These are phyloP conservation scores for Pharnaceum exiguum DNA, from an alignment of 148 eudicot genomes.

Conservation along the genomic window DNA sequence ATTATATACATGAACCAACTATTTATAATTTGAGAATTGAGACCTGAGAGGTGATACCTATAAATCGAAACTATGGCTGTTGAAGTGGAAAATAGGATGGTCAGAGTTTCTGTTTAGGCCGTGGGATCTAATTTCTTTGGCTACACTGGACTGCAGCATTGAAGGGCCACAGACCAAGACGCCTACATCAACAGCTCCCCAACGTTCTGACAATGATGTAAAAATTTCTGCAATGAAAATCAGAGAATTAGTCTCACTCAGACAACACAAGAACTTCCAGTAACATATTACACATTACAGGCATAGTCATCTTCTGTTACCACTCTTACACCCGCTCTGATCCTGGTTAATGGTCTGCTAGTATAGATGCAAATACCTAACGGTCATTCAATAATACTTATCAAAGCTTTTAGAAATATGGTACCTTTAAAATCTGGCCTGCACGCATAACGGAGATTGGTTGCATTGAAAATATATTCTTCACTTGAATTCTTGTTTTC, in stretches of 20 bases:
- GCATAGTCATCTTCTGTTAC: no score
- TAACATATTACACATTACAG: no score
- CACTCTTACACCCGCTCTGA: no score
- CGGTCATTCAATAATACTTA: no score
- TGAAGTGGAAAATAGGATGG: conserved; percentile 71
- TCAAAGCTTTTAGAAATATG: no score
- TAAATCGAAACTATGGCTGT: conserved; percentile 81
- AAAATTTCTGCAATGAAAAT: conserved; percentile 55
- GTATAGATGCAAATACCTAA: no score
- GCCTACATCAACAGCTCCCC: conserved; percentile 75
- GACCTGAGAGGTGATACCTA: conserved; percentile 25
- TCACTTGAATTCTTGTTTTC: conserved; percentile 19
- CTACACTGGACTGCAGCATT: conserved; percentile 62
- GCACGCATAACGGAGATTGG: conserved; percentile 45
- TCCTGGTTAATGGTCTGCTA: no score
- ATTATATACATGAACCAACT: no score
- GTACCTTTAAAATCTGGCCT: conserved; percentile 82
- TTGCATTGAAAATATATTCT: conserved; percentile 23
- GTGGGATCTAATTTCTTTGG: conserved; percentile 65
- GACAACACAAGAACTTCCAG: no score
- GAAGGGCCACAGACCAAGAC: conserved; percentile 88
- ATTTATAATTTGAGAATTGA: no score
- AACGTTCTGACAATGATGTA: conserved; percentile 36
- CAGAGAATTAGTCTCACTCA: no score
- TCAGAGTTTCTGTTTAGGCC: conserved; percentile 41